Evolutionary conservation across 768 basidiomycete species (phyloP).

Genomic region (Pleurotus cornucopiae): DNA sequence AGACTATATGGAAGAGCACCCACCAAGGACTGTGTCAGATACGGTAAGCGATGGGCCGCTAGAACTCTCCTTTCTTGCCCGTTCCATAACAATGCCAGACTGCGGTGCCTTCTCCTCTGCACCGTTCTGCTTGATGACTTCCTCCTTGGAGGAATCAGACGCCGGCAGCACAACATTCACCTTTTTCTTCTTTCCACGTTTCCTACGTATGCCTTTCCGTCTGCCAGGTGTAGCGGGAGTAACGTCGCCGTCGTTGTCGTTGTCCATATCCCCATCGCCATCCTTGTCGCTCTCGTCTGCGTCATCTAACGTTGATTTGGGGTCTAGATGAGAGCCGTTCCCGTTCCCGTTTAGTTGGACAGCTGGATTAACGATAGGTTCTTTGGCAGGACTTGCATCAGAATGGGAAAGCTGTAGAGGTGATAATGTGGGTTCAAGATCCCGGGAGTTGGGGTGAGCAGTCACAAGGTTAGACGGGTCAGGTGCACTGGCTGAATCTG

Average conservation of each 20-base stretch:
- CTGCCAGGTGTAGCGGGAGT: constrained; percentile 39
- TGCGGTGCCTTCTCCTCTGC: constrained; percentile 19
- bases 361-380: not conserved
- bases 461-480: not conserved
- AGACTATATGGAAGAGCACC: constrained; percentile 14
- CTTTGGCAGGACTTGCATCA: not conserved
- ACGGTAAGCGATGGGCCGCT: constrained; percentile 54
- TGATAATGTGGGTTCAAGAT: not conserved
- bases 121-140: constrained; percentile 30
- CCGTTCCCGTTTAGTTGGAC: not conserved
- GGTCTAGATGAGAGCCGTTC: not conserved
- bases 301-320: constrained; percentile 22
- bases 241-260: constrained; percentile 26
- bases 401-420: not conserved
- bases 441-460: not conserved
- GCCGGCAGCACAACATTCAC: constrained; percentile 22
- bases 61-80: constrained; percentile 10
- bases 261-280: constrained; percentile 23
- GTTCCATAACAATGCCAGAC: constrained; percentile 1
- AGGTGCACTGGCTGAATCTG: not conserved
- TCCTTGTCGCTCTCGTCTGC: constrained; percentile 63
- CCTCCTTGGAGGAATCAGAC: constrained; percentile 36
- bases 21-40: constrained; percentile 74
- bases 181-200: constrained; percentile 53
- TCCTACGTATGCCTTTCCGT: constrained; percentile 44